Conservation (phyloP, 2,329 filamentous ascomycete genomes). For the Colletotrichum magnum region DNA sequence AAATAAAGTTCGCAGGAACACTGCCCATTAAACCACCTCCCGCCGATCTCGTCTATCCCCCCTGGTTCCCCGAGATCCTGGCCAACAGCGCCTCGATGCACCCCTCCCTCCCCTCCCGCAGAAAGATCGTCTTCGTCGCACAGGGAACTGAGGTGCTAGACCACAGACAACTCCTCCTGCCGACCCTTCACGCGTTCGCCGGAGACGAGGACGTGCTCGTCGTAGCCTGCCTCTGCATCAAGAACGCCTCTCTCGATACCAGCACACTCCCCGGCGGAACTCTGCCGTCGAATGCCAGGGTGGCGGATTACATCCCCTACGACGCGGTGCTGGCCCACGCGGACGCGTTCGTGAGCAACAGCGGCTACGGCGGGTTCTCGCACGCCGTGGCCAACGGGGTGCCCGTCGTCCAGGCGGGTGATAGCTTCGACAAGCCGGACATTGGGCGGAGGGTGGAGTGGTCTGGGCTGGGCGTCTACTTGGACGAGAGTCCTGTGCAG, state of each 20-base stretch:
- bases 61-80: conserved; percentile 62
- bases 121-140: conserved; percentile 60
- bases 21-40: conserved; percentile 52
- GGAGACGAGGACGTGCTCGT: conserved; percentile 53
- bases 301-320: conserved; percentile 64
- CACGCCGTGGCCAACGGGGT: conserved; percentile 61
- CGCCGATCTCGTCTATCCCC: conserved; percentile 52
- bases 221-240: conserved; percentile 42
- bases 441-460: conserved; percentile 43
- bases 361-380: conserved; percentile 62
- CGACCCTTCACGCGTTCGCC: conserved; percentile 58
- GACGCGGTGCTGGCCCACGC: conserved; percentile 60
- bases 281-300: too few relatives aligned
- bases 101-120: conserved; percentile 40
- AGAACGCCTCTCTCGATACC: background rate
- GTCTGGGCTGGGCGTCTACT: conserved; percentile 41
- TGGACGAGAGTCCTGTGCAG: conserved; percentile 49
- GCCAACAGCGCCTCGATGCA: conserved; percentile 22
- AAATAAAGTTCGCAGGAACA: conserved; percentile 60
- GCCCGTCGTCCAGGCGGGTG: conserved; percentile 62
- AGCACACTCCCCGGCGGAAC: conserved; percentile 40
- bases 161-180: conserved; percentile 58
- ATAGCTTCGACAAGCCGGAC: conserved; percentile 54
- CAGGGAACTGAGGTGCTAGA: conserved; percentile 62
- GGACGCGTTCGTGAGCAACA: conserved; percentile 63